These are phyloP conservation scores for Kodamaea ohmeri DNA, from an alignment of 1,139 yeast genomes.

Conservation along the genomic window DNA sequence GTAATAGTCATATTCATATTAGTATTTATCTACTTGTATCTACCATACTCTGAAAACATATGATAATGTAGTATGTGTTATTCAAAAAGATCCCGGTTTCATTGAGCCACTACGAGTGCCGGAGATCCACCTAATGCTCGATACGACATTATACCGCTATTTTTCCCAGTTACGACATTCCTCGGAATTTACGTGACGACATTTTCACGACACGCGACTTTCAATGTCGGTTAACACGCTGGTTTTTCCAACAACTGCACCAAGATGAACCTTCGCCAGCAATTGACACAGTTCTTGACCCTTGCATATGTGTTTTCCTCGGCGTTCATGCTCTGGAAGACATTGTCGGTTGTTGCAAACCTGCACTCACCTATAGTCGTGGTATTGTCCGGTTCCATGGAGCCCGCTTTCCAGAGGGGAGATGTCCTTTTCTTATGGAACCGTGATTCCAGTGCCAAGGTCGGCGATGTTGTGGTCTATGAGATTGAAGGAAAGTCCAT, in stretches of 20 bases:
- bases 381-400: conserved; percentile 97
- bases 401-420: conserved; percentile 98
- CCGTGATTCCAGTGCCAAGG: conserved; percentile 60
- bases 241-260: conserved; percentile 7
- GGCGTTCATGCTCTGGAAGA: conserved; percentile 91
- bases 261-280: conserved; percentile 46
- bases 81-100: no score
- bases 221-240: conserved; percentile 15
- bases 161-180: conserved; percentile 1
- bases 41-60: not conserved
- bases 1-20: no score
- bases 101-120: no score
- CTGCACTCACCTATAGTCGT: conserved; percentile 95
- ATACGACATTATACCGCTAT: no score
- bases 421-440: conserved; percentile 92
- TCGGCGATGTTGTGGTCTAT: conserved; percentile 98
- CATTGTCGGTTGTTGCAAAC: conserved; percentile 71
- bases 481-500: conserved; percentile 76
- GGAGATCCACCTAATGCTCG: not conserved
- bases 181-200: not conserved
- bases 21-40: no score
- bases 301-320: conserved; percentile 79
- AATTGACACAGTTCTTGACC: conserved; percentile 56
- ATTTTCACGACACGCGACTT: not conserved
- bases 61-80: no score